phyloP scores from a whole-genome alignment of 23 red algal species.

The Gracilaria vermiculophylla region DNA sequence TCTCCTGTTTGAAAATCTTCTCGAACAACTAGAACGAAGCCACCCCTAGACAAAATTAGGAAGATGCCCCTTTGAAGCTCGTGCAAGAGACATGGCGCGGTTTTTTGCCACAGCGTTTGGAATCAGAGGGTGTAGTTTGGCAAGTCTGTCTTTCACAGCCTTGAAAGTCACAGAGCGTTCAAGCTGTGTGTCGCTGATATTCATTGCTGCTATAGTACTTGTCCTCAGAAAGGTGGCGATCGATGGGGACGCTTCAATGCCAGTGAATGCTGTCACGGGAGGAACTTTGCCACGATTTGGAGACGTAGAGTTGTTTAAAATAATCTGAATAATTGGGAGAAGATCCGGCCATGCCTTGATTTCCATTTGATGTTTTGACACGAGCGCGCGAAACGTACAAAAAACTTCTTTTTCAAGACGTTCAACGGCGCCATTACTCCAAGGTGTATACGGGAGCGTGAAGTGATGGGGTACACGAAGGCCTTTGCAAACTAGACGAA shows the following conservation, averaged over 20 bases:
- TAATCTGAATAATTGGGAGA: background rate
- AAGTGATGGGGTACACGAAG: background rate
- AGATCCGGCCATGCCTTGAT: background rate
- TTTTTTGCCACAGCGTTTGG: too few relatives aligned
- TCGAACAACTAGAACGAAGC: background rate
- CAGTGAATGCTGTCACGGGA: background rate
- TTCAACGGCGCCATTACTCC: slow-evolving; percentile 7
- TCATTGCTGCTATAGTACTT: background rate
- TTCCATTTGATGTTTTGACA: background rate
- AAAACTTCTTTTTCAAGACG: background rate
- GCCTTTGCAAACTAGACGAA: background rate
- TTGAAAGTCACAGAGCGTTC: background rate
- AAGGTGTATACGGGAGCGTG: background rate
- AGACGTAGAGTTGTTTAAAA: background rate
- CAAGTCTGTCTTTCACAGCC: background rate
- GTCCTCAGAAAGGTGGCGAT: background rate
- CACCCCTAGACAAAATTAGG: too few relatives aligned
- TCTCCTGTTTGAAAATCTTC: background rate
- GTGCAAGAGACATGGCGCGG: too few relatives aligned
- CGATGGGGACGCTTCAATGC: background rate
- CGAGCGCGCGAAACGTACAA: background rate
- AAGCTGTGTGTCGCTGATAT: background rate
- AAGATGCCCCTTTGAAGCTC: too few relatives aligned
- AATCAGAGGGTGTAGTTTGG: too few relatives aligned
- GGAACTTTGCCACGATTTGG: background rate